These are phyloP conservation scores for Pachysandra terminalis DNA, from an alignment of 164 flowering plant species.

Conservation along the genomic window DNA sequence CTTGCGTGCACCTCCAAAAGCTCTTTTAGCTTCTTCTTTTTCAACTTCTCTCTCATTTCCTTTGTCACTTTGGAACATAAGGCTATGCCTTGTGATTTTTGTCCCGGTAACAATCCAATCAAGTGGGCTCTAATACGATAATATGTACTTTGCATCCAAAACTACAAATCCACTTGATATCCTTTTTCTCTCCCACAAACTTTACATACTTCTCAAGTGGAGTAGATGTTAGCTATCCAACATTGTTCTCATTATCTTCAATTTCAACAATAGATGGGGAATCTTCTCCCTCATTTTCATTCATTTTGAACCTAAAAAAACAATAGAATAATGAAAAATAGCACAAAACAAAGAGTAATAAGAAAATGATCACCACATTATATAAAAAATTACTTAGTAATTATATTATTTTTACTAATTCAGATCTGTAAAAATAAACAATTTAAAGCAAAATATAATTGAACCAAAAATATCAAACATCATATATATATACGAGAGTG, in stretches of 20 bases:
- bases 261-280: not conserved
- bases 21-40: not conserved
- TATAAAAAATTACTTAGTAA: no score
- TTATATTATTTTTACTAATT: no score
- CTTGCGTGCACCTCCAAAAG: not conserved
- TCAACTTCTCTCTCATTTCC: slow-evolving; percentile 14
- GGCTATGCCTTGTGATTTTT: not conserved
- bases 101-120: slow-evolving; percentile 8
- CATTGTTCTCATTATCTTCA: not conserved
- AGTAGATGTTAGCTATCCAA: not conserved
- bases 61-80: slow-evolving; percentile 12
- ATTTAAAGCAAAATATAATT: no score
- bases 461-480: no score
- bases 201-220: not conserved
- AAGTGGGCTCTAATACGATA: slow-evolving; percentile 1
- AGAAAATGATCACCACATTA: no score
- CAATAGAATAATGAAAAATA: not conserved
- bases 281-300: not conserved
- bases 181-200: not conserved
- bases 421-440: no score
- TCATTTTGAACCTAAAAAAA: slow-evolving; percentile 1
- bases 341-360: no score
- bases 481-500: no score
- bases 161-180: not conserved
- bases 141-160: not conserved